A percentile compares a stretch with the other conserved stretches of the same genome.
These are phyloP conservation scores for Phytophthora sp. DNA, from an alignment of 352 stramenopile genomes.

Conservation along the genomic window DNA sequence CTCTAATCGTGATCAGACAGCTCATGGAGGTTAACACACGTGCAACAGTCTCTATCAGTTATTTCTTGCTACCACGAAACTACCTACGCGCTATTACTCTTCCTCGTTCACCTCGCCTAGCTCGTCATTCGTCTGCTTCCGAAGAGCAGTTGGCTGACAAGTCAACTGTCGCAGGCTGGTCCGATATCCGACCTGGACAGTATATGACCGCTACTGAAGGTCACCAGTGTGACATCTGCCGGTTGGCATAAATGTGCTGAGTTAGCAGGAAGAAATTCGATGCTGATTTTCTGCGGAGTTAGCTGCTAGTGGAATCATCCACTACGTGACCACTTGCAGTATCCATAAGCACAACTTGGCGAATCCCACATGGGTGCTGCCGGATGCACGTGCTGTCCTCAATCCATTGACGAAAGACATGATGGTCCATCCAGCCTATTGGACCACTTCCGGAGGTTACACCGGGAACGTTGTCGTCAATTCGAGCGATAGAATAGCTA, in stretches of 20 bases:
- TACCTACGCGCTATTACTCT: too few relatives aligned
- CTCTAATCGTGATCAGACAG: too few relatives aligned
- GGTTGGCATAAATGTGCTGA: not conserved
- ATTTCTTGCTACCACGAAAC: too few relatives aligned
- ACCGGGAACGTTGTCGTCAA: not conserved
- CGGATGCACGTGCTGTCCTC: not conserved
- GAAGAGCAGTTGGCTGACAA: too few relatives aligned
- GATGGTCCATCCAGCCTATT: not conserved
- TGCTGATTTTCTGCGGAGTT: not conserved
- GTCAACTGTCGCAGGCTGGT: too few relatives aligned
- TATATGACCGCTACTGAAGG: too few relatives aligned
- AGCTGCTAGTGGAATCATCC: not conserved
- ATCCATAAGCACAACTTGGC: not conserved
- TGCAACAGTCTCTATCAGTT: too few relatives aligned
- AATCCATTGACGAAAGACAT: not conserved
- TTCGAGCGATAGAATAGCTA: not conserved
- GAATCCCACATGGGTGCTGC: not conserved
- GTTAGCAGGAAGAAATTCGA: not conserved
- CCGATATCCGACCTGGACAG: too few relatives aligned
- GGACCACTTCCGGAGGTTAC: not conserved
- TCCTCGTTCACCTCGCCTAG: too few relatives aligned
- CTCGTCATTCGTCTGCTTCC: too few relatives aligned
- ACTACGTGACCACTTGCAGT: not conserved
- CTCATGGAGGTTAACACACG: too few relatives aligned
- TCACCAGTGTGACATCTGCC: too few relatives aligned